phyloP scores from a whole-genome alignment of 306 rosid genomes.

The Albizia julibrissin region DNA sequence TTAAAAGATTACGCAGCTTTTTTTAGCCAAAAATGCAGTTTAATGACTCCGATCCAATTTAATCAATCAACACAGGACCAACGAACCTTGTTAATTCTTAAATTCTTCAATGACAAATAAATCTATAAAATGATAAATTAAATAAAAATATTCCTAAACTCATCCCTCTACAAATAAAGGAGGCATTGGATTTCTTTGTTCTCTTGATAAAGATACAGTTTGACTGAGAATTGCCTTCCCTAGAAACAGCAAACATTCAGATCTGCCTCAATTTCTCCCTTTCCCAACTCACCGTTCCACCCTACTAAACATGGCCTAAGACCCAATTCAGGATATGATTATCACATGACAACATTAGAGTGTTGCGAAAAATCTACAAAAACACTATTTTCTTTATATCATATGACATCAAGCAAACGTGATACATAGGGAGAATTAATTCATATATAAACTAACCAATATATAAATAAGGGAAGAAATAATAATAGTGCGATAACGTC shows the following conservation, averaged over 20 bases:
- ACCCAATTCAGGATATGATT: neutral
- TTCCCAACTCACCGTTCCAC: neutral
- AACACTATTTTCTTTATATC: neutral
- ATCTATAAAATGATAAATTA: neutral
- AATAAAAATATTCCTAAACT: neutral
- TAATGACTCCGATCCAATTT: neutral
- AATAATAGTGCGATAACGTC: slow-evolving; percentile 29
- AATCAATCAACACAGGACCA: neutral
- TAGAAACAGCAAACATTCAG: neutral
- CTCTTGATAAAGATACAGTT: neutral
- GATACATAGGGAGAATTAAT: neutral
- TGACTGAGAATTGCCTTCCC: neutral
- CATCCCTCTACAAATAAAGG: neutral
- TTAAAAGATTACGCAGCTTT: neutral
- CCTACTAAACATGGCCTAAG: neutral
- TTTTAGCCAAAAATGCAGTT: neutral
- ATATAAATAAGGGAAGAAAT: neutral
- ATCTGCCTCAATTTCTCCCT: neutral
- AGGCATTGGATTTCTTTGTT: neutral
- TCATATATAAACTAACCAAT: neutral
- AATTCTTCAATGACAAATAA: neutral
- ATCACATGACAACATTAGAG: neutral
- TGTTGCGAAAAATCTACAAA: neutral
- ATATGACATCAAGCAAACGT: neutral
- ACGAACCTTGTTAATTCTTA: neutral